Evolutionary conservation across 306 rosid genomes (phyloP), one percentile per base, ranked within the genome.

Genomic region (Biancaea sappan): DNA sequence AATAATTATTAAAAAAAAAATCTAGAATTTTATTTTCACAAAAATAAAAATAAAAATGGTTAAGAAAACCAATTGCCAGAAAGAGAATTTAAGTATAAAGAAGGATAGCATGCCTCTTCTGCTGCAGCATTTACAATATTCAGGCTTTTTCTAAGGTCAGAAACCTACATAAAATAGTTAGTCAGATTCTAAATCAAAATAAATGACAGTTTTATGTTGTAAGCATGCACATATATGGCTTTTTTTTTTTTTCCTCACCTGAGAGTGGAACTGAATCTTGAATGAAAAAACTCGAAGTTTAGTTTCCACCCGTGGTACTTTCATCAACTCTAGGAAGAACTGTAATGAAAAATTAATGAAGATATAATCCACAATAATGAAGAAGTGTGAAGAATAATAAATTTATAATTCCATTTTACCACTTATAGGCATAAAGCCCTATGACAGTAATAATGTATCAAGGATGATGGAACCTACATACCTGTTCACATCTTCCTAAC

Each of bases 401-500:
- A 28, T 38, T 63, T 19, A 63, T 38, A 59, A 46, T 11, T 57
- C 41, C 32, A 5, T 6, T n/a, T n/a, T 24, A 59, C 59, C 56
- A 18, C 44, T 43, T 43, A 43, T 11, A 43, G 6, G 26, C 24
- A 43, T 59, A 43, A n/a, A 44, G 9, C 66, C 44, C 74, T 52
- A 51, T 38, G 16, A 44, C n/a, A 56, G 70, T 69, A 75, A 66
- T 6, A 8, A 58, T 46, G 25, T 3, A 56, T n/a, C 29, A 21
- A 25, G 43, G 58, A 57, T 66, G 59, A n/a, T 21, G 50, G 75
- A 68, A 77, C 54, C 37, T 78, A 47, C 62, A 32, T 75, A 94
- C 98, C 98, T 94, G 97, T 86, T 94, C 98, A 57, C 97, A 94
- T 85, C 86, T 91, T 76, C 98, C 98, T 53, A 91, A 77, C 83